phyloP scores from a whole-genome alignment of 106 monocot genomes.

The Agapanthus africanus region DNA sequence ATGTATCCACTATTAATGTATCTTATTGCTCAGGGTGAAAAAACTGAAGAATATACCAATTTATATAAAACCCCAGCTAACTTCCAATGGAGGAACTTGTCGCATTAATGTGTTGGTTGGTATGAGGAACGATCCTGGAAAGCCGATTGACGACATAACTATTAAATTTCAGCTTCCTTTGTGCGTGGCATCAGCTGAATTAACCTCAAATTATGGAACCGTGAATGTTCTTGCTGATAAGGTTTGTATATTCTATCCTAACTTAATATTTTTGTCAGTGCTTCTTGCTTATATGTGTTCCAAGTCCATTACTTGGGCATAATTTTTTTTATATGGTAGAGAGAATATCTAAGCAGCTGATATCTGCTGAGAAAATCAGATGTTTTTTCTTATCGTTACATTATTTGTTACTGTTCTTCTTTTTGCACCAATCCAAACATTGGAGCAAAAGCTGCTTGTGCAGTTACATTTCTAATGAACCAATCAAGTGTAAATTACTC shows the following conservation, averaged over 20 bases:
- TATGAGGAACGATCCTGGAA: slow-evolving; percentile 84
- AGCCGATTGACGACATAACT: slow-evolving; percentile 51
- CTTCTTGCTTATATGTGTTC: no score
- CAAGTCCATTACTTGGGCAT: no score
- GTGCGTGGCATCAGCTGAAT: slow-evolving; percentile 54
- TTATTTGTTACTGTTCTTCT: no score
- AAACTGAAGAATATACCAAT: slow-evolving; percentile 75
- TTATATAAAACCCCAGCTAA: slow-evolving; percentile 86
- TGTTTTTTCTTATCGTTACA: no score
- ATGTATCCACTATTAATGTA: not conserved
- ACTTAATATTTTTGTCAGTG: no score
- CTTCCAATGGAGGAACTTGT: slow-evolving; percentile 59
- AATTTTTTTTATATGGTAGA: no score
- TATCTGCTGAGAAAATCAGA: no score
- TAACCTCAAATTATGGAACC: slow-evolving; percentile 78
- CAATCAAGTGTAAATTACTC: no score
- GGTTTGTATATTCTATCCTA: slow-evolving; percentile 23
- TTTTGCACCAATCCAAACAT: no score
- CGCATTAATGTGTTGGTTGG: slow-evolving; percentile 72
- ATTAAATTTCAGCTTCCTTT: slow-evolving; percentile 70
- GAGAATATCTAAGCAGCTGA: no score
- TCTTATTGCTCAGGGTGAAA: slow-evolving; percentile 53
- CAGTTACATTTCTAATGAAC: no score
- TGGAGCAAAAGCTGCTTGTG: no score
- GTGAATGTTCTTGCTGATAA: slow-evolving; percentile 74